phyloP scores from a whole-genome alignment of 2,329 filamentous ascomycete species.

The Ophiocordyceps robertsii region DNA sequence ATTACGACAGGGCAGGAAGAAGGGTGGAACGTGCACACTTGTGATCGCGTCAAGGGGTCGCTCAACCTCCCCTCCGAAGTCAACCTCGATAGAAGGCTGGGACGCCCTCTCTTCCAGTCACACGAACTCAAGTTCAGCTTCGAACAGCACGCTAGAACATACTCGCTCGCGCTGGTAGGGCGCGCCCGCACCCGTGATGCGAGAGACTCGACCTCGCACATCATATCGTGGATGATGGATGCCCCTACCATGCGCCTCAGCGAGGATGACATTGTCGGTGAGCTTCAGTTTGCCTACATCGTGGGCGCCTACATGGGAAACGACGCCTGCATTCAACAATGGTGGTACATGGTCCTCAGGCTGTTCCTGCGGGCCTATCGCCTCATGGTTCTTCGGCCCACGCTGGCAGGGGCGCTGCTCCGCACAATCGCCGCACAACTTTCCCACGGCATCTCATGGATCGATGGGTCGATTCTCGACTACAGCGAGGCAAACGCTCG shows the following conservation, averaged over 20 bases:
- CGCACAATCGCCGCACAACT: constrained; percentile 41
- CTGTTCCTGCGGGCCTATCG: constrained; percentile 36
- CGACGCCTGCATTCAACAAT: constrained; percentile 46
- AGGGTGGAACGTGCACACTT: constrained; percentile 40
- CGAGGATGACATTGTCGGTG: constrained; percentile 37
- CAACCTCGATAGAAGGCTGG: constrained; percentile 25
- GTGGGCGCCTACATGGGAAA: constrained; percentile 45
- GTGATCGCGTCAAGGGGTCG: constrained; percentile 35
- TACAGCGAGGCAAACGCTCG: constrained; percentile 15
- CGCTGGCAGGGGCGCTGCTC: constrained; percentile 32
- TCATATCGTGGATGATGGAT: constrained; percentile 25
- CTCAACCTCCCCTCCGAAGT: constrained; percentile 21
- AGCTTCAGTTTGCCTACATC: constrained; percentile 47
- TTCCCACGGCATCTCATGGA: constrained; percentile 33
- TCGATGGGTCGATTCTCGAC: constrained; percentile 32
- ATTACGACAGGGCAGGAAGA: constrained; percentile 27
- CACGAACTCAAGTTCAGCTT: constrained; percentile 36
- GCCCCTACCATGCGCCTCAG: constrained; percentile 8
- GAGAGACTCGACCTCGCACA: constrained; percentile 33
- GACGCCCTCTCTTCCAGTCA: constrained; percentile 16
- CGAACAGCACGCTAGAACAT: constrained; percentile 26
- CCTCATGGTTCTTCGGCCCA: constrained; percentile 28
- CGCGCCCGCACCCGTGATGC: constrained; percentile 28
- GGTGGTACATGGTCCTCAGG: constrained; percentile 41
- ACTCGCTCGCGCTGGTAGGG: constrained; percentile 22